Percentiles rank a stretch among this genome's conserved stretches.
phyloP scores from a whole-genome alignment of 495 filamentous ascomycete genomes.

The Aspergillus sclerotioniger region DNA sequence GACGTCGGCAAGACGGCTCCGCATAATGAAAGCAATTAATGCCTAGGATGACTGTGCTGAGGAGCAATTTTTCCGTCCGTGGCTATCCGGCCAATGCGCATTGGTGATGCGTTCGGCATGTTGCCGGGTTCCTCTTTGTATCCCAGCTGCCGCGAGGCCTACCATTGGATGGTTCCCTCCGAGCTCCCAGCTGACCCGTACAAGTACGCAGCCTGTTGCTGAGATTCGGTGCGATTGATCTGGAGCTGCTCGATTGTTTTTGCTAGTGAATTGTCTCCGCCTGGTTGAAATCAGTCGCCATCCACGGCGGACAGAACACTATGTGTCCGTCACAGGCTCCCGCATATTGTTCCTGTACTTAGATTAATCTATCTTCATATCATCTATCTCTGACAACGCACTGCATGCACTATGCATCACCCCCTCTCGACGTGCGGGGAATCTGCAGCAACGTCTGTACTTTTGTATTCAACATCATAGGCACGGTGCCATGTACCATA shows the following conservation, averaged over 20 bases:
- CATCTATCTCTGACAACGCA: not conserved
- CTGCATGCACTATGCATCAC: constrained; percentile 1
- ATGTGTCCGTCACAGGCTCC: not conserved
- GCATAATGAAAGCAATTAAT: not conserved
- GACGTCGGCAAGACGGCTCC: not conserved
- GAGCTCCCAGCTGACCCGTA: not conserved
- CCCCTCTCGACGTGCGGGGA: constrained; percentile 4
- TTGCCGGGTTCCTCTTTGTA: not conserved
- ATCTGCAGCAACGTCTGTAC: not conserved
- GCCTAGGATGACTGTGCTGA: not conserved
- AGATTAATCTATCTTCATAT: not conserved
- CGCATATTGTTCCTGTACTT: not conserved
- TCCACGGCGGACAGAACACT: not conserved
- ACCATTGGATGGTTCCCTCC: not conserved
- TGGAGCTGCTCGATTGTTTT: not conserved
- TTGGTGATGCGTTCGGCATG: not conserved
- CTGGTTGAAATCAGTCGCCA: not conserved
- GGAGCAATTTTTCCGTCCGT: constrained; percentile 2
- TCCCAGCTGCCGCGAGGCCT: not conserved
- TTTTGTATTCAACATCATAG: not conserved
- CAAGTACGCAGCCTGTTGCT: not conserved
- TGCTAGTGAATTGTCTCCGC: not conserved
- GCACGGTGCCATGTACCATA: not conserved
- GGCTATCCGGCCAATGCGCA: not conserved
- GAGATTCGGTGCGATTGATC: not conserved